A percentile compares a stretch with the other conserved stretches of the same genome.
Evolutionary conservation across 495 filamentous ascomycete species (phyloP).

Genomic region (Tuber umbilicatum): DNA sequence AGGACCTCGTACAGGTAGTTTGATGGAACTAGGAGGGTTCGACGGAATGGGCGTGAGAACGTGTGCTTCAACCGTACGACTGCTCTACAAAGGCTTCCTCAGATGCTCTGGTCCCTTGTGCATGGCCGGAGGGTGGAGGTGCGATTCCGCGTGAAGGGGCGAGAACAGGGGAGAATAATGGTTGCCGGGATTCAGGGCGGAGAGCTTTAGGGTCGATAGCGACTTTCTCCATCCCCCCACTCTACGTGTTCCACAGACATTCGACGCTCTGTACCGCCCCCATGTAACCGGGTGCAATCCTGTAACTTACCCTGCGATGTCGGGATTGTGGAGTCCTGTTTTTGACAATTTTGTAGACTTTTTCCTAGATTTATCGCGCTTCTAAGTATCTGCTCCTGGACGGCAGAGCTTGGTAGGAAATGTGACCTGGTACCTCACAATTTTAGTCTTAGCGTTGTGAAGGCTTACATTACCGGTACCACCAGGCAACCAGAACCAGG

Average conservation of each 20-base stretch:
- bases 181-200: not conserved
- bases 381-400: not conserved
- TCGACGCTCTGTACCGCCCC: constrained; percentile 5
- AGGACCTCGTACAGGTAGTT: too few species aligned
- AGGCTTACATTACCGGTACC: not conserved
- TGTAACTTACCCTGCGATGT: not conserved
- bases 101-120: not conserved
- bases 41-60: not conserved
- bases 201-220: not conserved
- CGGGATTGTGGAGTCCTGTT: not conserved
- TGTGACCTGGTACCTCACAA: constrained; percentile 1
- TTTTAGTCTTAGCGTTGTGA: not conserved
- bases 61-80: not conserved
- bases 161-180: not conserved
- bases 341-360: not conserved
- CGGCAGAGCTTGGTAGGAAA: not conserved
- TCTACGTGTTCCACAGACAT: constrained; percentile 5
- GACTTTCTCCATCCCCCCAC: not conserved
- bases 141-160: not conserved
- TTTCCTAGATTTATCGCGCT: not conserved
- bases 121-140: not conserved
- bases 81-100: not conserved
- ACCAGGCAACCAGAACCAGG: not conserved
- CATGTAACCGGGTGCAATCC: not conserved
- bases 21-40: not conserved